These are phyloP conservation scores for Eragrostis tef DNA, from an alignment of 202 grass and related monocot species.

Conservation along the genomic window DNA sequence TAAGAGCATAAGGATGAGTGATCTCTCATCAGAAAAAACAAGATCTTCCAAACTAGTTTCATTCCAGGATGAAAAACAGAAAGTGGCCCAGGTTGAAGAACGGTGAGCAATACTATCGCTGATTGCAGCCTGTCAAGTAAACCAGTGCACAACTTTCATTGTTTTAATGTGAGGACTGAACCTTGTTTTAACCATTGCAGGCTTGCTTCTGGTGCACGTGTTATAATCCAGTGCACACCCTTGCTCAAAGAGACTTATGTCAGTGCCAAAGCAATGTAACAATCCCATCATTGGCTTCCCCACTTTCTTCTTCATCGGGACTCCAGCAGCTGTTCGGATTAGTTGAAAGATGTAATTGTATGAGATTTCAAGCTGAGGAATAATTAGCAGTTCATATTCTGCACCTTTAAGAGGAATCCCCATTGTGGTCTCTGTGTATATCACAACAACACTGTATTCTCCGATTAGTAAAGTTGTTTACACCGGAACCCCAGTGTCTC, in stretches of 20 bases:
- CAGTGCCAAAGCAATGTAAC: slow-evolving; percentile 47
- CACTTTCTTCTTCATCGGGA: background rate
- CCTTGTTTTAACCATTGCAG: slow-evolving; percentile 46
- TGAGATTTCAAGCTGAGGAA: background rate
- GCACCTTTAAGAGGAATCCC: background rate
- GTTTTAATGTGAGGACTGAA: slow-evolving; percentile 18
- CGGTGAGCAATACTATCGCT: slow-evolving; percentile 46
- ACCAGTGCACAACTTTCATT: background rate
- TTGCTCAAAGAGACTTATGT: slow-evolving; percentile 43
- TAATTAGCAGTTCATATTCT: background rate
- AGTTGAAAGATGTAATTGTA: background rate
- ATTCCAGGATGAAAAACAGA: slow-evolving; percentile 61
- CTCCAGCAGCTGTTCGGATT: slow-evolving; percentile 17
- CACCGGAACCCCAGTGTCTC: background rate
- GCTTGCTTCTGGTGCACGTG: slow-evolving; percentile 78
- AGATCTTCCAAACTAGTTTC: slow-evolving; percentile 56
- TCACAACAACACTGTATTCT: slow-evolving; percentile 2
- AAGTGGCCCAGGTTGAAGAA: slow-evolving; percentile 74
- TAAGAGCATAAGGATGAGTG: slow-evolving; percentile 44
- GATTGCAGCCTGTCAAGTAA: background rate
- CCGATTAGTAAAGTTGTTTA: background rate
- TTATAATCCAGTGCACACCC: slow-evolving; percentile 69
- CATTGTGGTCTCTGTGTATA: background rate
- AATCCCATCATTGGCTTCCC: background rate
- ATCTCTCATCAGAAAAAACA: slow-evolving; percentile 47